phyloP scores from a whole-genome alignment of 1,139 yeast species.

The Zygoascus meyerae region DNA sequence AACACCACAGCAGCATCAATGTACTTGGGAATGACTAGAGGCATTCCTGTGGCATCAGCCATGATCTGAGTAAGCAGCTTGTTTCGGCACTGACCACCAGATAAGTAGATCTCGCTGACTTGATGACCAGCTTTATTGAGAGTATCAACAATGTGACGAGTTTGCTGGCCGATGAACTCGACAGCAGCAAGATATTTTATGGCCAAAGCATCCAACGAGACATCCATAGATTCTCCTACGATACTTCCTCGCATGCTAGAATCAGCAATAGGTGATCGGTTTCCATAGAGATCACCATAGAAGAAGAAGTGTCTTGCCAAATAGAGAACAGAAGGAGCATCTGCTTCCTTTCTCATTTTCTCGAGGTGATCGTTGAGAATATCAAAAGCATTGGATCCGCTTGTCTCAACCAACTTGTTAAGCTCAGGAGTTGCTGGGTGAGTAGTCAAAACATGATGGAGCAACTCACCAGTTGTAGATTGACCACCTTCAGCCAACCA shows the following conservation, averaged over 20 bases:
- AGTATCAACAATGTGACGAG: conserved; percentile 86
- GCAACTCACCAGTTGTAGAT: conserved; percentile 89
- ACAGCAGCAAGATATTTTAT: conserved; percentile 86
- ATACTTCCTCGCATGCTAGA: conserved; percentile 90
- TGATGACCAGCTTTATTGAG: conserved; percentile 77
- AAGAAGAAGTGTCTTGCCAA: conserved; percentile 81
- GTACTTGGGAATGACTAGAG: conserved; percentile 88
- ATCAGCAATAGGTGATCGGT: conserved; percentile 94
- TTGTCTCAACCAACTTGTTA: conserved; percentile 52
- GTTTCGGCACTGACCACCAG: conserved; percentile 97
- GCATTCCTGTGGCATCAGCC: conserved; percentile 89
- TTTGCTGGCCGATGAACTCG: conserved; percentile 96
- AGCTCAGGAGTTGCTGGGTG: conserved; percentile 85
- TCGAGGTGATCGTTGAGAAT: conserved; percentile 72
- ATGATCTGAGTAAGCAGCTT: conserved; percentile 79
- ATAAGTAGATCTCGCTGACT: conserved; percentile 72
- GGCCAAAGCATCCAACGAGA: conserved; percentile 77
- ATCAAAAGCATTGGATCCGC: conserved; percentile 73
- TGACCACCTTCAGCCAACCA: conserved; percentile 99
- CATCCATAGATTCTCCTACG: conserved; percentile 89
- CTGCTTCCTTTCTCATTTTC: conserved; percentile 50
- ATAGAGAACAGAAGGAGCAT: conserved; percentile 65
- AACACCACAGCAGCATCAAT: conserved; percentile 96
- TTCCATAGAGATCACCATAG: conserved; percentile 96
- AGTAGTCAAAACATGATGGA: conserved; percentile 81